Base-by-base conservation (phyloP, 2,329 filamentous ascomycete genomes). In the Colletotrichum tabaci region DNA sequence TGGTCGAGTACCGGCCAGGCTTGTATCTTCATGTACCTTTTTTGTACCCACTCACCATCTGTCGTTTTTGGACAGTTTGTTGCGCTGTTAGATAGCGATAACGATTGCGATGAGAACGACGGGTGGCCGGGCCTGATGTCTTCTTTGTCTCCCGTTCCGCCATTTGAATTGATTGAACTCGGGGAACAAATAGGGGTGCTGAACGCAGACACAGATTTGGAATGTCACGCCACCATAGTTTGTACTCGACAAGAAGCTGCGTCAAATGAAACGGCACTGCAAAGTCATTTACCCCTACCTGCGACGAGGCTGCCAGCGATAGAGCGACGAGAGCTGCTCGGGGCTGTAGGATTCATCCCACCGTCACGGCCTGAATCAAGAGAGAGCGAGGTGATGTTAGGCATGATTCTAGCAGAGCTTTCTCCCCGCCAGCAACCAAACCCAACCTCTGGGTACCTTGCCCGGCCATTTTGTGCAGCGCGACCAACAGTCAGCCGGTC, bases 181-280 rank as follows among this genome's bases (percentile, higher is more conserved):
- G 9, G 38, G 38, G 35, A 47, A 16, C 15, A 26, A 30, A 16
- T 35, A 16, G 6, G 1, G 30, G 8, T 55, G 30, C 30, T 4
- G 30, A 12, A 15, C 10, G 26, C 40, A 18, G 57, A 21, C 21
- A 53, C 55, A 47, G 26, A 21, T 46, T 42, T 26, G 44, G 61
- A 30, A 57, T 52, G 52, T 46, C 60, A 65, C 60, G 60, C 60
- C 52, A 64, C 42, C 30, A 35, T 8, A 8, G 9, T n/a, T 35
- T 8, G 30, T 35, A 13, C 42, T 52, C 30, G 35, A 6, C 35
- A 44, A 60, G 46, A 30, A 30, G 21, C 52, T 50, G 53, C 40
- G 60, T 46, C 44, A 53, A 69, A 46, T 61, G 61, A 53, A 69
- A 46, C 61, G 61, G 46, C 66, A 65, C 57, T 35, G 23, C 10